Percentiles rank a stretch among this genome's conserved stretches.
Evolutionary conservation across 768 basidiomycete genomes (phyloP).

Genomic region (Russula olivacea): DNA sequence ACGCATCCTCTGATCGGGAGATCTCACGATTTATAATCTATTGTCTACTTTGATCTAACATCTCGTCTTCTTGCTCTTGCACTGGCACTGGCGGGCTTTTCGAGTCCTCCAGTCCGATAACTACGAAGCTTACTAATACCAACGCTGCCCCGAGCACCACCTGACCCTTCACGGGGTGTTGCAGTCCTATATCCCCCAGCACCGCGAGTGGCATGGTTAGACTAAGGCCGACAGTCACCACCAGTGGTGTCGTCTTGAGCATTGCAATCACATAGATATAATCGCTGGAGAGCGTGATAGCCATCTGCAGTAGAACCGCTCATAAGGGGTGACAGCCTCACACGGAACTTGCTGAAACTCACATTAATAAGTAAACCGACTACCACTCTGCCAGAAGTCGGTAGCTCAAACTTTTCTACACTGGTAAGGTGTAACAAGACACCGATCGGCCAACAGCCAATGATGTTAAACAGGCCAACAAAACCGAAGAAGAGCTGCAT

Average conservation of each 20-base stretch:
- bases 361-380: constrained; percentile 53
- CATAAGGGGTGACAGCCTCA: not conserved
- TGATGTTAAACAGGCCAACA: constrained; percentile 81
- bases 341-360: constrained; percentile 23
- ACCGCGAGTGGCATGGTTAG: constrained; percentile 93
- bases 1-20: not conserved
- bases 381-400: constrained; percentile 45
- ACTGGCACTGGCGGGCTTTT: constrained; percentile 26
- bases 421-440: constrained; percentile 68
- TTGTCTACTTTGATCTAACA: not conserved
- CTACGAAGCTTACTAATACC: constrained; percentile 73
- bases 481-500: constrained; percentile 97
- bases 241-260: constrained; percentile 93
- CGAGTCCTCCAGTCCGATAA: constrained; percentile 55
- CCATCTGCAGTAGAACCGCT: constrained; percentile 49
- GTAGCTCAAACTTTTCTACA: constrained; percentile 69
- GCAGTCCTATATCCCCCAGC: constrained; percentile 66
- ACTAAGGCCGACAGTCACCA: constrained; percentile 88
- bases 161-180: constrained; percentile 48
- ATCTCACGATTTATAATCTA: not conserved
- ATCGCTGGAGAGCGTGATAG: constrained; percentile 77
- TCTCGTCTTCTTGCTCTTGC: no score
- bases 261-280: constrained; percentile 85
- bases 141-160: constrained; percentile 70
- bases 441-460: constrained; percentile 70